Evolutionary conservation across 75 land plant species (phyloP).

Genomic region (Picea glauca): DNA sequence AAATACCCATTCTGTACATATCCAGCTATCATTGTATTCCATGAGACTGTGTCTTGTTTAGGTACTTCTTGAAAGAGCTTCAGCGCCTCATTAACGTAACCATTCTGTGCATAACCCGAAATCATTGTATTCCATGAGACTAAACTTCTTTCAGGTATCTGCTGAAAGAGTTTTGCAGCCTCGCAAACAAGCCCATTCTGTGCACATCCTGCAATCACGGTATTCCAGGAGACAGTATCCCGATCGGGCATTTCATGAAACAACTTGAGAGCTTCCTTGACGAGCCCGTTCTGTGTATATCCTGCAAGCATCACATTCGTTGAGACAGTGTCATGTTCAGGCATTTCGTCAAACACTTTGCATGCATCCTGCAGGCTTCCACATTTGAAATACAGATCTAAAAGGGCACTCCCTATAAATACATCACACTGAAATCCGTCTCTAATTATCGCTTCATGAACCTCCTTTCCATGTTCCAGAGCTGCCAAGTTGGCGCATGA

Average conservation of each 20-base stretch:
- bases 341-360: conserved; percentile 1
- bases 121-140: conserved; percentile 25
- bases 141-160: conserved; percentile 7
- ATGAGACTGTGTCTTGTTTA: conserved; percentile 13
- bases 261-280: conserved; percentile 10
- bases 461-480: conserved; percentile 13
- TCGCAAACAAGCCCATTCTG: neutral
- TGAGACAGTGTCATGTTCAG: conserved; percentile 1
- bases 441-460: conserved; percentile 3
- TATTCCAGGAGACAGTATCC: neutral
- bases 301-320: conserved; percentile 12
- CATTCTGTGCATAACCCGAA: neutral
- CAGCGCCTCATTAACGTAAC: neutral
- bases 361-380: neutral
- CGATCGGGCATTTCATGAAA: conserved; percentile 9
- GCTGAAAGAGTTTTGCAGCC: neutral
- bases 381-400: conserved; percentile 12
- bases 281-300: conserved; percentile 4
- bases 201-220: neutral
- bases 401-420: neutral
- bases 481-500: conserved; percentile 3
- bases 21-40: conserved; percentile 26
- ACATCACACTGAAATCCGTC: neutral
- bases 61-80: neutral
- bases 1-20: conserved; percentile 11